A percentile compares a stretch with the other conserved stretches of the same genome.
Evolutionary conservation across 1,284 basidiomycete species (phyloP).

Genomic region (Trichosporon ovoides): DNA sequence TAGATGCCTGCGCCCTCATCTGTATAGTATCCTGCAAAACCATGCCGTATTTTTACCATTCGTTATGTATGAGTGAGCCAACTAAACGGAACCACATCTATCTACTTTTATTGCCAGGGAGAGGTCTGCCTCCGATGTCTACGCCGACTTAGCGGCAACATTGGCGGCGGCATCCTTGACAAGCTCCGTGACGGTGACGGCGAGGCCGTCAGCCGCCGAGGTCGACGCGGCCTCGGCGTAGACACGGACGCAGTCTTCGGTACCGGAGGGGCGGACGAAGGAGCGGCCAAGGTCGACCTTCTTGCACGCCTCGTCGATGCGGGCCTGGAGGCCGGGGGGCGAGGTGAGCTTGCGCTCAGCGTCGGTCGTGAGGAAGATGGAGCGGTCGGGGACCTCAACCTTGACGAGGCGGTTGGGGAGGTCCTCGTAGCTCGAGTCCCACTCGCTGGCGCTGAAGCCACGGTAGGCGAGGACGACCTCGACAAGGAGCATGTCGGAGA

Average conservation of each 20-base stretch:
- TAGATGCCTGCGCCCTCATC: too few species aligned
- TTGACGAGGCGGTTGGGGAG: conserved; percentile 96
- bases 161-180: conserved; percentile 27
- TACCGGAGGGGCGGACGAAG: conserved; percentile 95
- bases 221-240: conserved; percentile 85
- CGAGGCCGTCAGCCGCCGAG: conserved; percentile 61
- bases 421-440: conserved; percentile 92
- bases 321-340: conserved; percentile 75
- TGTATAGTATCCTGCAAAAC: too few species aligned
- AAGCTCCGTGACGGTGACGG: conserved; percentile 31
- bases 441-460: conserved; percentile 75
- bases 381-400: conserved; percentile 79
- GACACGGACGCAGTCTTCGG: conserved; percentile 96
- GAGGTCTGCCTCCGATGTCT: background rate
- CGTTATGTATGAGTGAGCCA: too few species aligned
- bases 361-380: conserved; percentile 83
- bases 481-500: conserved; percentile 94
- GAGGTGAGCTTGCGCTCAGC: conserved; percentile 82
- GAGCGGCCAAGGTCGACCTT: conserved; percentile 79
- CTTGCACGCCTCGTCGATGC: conserved; percentile 76
- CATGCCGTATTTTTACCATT: too few species aligned
- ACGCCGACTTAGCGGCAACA: conserved; percentile 5
- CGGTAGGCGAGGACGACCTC: conserved; percentile 86
- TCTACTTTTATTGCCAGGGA: background rate
- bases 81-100: background rate